A percentile compares a stretch with the other conserved stretches of the same genome.
These are phyloP conservation scores for Diplodia sapinea DNA, from an alignment of 2,329 filamentous ascomycete genomes.

Conservation along the genomic window DNA sequence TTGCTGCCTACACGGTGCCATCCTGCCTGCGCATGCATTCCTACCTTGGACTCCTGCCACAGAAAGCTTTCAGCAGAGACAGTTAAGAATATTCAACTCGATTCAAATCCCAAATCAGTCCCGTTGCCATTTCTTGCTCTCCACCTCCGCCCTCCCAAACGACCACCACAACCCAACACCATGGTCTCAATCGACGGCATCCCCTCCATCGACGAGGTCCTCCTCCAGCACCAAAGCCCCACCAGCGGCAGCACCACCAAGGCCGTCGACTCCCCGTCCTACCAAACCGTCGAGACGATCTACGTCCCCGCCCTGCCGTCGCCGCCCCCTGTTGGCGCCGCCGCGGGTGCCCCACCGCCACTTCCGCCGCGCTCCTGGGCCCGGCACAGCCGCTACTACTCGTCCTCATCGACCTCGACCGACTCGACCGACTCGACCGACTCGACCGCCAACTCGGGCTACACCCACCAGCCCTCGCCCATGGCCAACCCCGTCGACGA, in stretches of 20 bases:
- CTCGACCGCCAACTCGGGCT: neutral
- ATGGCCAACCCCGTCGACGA: slow-evolving; percentile 11
- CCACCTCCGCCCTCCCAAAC: neutral
- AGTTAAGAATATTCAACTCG: neutral
- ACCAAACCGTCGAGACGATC: slow-evolving; percentile 21
- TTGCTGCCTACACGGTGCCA: neutral
- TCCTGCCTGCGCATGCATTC: neutral
- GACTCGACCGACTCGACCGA: neutral
- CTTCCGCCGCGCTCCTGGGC: neutral
- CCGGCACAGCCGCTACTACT: slow-evolving; percentile 11
- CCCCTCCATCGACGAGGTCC: slow-evolving; percentile 26
- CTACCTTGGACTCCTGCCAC: neutral
- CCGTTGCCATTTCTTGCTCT: neutral
- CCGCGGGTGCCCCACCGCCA: neutral
- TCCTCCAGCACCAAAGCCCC: slow-evolving; percentile 1
- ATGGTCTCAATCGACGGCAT: slow-evolving; percentile 23
- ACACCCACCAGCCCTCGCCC: neutral
- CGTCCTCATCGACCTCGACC: neutral
- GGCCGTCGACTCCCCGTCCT: neutral
- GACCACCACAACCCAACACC: neutral
- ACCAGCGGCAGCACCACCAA: neutral
- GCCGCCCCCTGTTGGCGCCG: neutral
- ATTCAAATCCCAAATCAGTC: neutral
- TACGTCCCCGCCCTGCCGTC: slow-evolving; percentile 6
- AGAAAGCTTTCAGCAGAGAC: neutral